Evolutionary conservation across 768 basidiomycete species (phyloP).

Genomic region (Tricholoma hemisulphureum): DNA sequence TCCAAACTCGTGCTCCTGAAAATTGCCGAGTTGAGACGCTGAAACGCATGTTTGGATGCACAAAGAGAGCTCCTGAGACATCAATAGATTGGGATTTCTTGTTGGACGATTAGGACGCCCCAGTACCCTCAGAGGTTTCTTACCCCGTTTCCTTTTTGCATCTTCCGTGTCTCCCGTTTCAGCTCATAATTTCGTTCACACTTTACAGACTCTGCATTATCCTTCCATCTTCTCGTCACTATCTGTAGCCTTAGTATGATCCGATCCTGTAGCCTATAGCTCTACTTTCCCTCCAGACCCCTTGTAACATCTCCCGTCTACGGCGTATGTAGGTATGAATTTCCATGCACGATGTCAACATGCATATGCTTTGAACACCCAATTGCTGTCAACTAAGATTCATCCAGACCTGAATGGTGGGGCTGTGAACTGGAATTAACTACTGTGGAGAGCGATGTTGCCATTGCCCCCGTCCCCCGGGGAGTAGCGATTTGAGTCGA

Average conservation of each 20-base stretch:
- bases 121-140: background rate
- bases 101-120: conserved; percentile 56
- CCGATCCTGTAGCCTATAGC: conserved; percentile 14
- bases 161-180: background rate
- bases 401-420: too few relatives aligned
- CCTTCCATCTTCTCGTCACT: conserved; percentile 2
- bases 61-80: conserved; percentile 53
- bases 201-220: conserved; percentile 8
- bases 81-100: conserved; percentile 78
- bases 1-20: conserved; percentile 63
- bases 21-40: conserved; percentile 58
- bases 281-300: conserved; percentile 2
- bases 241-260: conserved; percentile 27
- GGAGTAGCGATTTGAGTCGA: too few relatives aligned
- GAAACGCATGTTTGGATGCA: conserved; percentile 62
- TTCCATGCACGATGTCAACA: background rate
- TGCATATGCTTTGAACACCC: too few relatives aligned
- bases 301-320: conserved; percentile 18
- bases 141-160: conserved; percentile 1
- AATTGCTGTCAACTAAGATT: too few relatives aligned
- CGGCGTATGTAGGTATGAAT: background rate
- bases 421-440: too few relatives aligned
- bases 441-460: too few relatives aligned
- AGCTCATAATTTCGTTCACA: background rate
- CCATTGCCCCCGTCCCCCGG: too few relatives aligned